phyloP scores from a whole-genome alignment of 768 basidiomycete species.

The Pilatotrama ljubarskyi region DNA sequence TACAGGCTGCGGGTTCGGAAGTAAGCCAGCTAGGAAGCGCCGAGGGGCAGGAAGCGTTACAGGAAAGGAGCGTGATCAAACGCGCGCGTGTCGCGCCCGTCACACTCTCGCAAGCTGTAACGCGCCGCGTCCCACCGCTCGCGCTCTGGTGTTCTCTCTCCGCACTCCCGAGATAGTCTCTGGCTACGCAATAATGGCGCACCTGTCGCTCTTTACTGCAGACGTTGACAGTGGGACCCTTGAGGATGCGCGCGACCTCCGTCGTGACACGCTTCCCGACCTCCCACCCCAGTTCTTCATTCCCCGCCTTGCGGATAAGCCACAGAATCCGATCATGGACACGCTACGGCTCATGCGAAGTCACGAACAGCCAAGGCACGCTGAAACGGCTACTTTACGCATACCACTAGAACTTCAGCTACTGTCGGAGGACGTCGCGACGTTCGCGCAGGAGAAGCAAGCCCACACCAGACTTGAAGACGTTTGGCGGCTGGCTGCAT shows the following conservation, averaged over 20 bases:
- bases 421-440: constrained; percentile 9
- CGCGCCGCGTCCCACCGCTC: no score
- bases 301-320: constrained; percentile 65
- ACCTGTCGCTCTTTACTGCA: no score
- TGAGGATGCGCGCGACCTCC: background rate
- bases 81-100: no score
- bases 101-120: no score
- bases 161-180: no score
- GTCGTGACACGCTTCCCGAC: constrained; percentile 12
- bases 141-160: no score
- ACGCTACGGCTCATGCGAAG: constrained; percentile 37
- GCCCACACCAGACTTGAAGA: background rate
- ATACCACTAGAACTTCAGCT: constrained; percentile 8
- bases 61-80: no score
- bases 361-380: background rate
- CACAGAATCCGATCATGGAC: constrained; percentile 79
- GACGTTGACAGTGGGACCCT: background rate
- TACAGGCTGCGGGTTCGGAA: no score
- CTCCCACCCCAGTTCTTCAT: constrained; percentile 50
- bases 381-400: background rate
- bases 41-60: no score
- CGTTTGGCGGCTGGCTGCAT: constrained; percentile 11
- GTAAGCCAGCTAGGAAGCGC: no score
- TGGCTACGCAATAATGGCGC: no score
- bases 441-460: background rate